Conservation (phyloP, 345 rosid species). For the Sisymbrium altissimum region DNA sequence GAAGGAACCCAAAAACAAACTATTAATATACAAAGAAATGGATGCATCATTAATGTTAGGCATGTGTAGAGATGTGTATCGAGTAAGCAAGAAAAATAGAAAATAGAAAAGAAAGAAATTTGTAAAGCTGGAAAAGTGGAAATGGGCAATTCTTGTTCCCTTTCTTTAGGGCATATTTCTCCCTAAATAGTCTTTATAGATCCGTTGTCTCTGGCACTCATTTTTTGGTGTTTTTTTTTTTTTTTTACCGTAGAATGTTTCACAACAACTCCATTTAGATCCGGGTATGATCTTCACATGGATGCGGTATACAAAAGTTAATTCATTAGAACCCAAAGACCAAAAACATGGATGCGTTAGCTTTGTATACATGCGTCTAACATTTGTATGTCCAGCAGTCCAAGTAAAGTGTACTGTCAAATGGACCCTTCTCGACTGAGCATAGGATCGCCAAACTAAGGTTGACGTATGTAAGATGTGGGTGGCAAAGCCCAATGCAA, state of each 20-base stretch:
- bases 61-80: slow-evolving; percentile 21
- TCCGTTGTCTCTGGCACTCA: slow-evolving; percentile 22
- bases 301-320: neutral
- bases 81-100: neutral
- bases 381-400: too few species aligned
- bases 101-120: neutral
- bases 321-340: neutral
- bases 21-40: neutral
- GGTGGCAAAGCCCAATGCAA: neutral
- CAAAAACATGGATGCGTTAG: neutral
- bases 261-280: neutral
- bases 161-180: neutral
- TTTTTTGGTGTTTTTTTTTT: neutral
- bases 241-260: neutral
- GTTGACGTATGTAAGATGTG: neutral
- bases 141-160: slow-evolving; percentile 31
- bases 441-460: neutral
- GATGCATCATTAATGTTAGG: slow-evolving; percentile 12
- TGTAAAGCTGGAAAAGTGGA: slow-evolving; percentile 18
- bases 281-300: neutral
- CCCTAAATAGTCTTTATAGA: slow-evolving; percentile 4
- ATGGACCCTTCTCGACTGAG: neutral
- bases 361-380: neutral
- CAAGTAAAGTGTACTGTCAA: too few species aligned
- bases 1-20: neutral